Conservation (phyloP, 2,329 filamentous ascomycete species). For the Rutstroemia sp. region DNA sequence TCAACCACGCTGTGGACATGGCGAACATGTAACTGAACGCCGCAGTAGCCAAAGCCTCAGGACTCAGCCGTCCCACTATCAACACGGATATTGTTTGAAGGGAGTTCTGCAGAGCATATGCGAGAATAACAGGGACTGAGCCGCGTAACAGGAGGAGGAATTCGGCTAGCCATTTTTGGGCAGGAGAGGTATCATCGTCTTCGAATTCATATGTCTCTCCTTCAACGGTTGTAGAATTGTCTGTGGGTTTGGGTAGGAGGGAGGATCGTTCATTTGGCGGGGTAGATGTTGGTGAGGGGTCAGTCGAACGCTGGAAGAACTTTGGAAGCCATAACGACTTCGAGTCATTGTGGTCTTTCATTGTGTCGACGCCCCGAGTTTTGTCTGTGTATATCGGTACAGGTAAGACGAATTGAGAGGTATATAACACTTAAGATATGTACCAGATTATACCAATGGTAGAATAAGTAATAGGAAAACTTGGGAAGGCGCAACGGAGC, state of each 20-base stretch:
- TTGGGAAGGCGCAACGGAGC: too few relatives aligned
- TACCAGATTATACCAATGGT: not conserved
- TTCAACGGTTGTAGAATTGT: conserved; percentile 11
- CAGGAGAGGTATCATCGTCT: conserved; percentile 15
- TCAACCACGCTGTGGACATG: conserved; percentile 81
- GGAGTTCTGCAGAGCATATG: conserved; percentile 80
- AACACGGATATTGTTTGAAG: conserved; percentile 77
- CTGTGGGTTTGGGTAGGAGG: conserved; percentile 19
- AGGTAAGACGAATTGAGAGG: not conserved
- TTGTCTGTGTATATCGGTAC: not conserved
- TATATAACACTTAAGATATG: not conserved
- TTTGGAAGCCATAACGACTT: conserved; percentile 25
- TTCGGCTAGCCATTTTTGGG: conserved; percentile 42
- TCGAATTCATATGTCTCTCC: conserved; percentile 23
- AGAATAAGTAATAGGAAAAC: not conserved
- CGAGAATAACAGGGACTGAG: conserved; percentile 71
- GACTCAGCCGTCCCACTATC: conserved; percentile 70
- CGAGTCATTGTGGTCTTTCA: conserved; percentile 13
- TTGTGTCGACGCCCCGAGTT: not conserved
- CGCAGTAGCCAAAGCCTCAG: conserved; percentile 71
- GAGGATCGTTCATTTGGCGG: conserved; percentile 26
- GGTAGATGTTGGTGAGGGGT: conserved; percentile 15
- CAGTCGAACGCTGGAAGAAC: conserved; percentile 15
- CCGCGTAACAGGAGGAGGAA: conserved; percentile 61
- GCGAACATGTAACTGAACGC: conserved; percentile 94